Conservation (phyloP, 352 stramenopile species). For the Thalassiosira livingstoniorum region DNA sequence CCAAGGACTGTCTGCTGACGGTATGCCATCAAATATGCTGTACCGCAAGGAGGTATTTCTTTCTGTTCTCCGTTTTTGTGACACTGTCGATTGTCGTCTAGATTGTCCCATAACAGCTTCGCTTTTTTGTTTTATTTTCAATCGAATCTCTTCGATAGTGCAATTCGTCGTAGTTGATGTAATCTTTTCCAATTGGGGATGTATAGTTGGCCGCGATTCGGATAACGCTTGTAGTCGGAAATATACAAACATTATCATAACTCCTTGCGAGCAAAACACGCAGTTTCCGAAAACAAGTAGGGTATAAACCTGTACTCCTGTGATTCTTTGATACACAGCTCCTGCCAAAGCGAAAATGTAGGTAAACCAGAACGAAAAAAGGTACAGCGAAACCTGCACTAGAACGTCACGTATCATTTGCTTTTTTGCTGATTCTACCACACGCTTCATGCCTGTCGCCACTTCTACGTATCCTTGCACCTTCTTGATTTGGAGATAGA, state of each 20-base stretch:
- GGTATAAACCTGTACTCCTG: background rate
- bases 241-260: constrained; percentile 4
- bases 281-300: background rate
- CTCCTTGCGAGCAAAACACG: background rate
- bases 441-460: constrained; percentile 15
- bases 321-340: background rate
- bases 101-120: background rate
- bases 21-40: constrained; percentile 52
- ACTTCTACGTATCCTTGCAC: background rate
- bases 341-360: constrained; percentile 6
- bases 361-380: constrained; percentile 37
- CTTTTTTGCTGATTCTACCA: constrained; percentile 26
- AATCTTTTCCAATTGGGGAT: too few species aligned
- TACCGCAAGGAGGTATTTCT: too few species aligned
- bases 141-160: background rate
- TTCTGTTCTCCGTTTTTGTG: too few species aligned
- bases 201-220: background rate
- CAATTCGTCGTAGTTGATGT: background rate
- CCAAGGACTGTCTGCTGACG: constrained; percentile 38
- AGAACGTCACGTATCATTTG: constrained; percentile 15
- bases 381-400: constrained; percentile 35
- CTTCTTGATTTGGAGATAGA: constrained; percentile 1
- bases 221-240: background rate
- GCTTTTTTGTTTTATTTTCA: background rate
- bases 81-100: too few species aligned